Evolutionary conservation across 805 yeast species (phyloP), one percentile per base, ranked within the genome.

Genomic region (Monosporozyma siamensis): DNA sequence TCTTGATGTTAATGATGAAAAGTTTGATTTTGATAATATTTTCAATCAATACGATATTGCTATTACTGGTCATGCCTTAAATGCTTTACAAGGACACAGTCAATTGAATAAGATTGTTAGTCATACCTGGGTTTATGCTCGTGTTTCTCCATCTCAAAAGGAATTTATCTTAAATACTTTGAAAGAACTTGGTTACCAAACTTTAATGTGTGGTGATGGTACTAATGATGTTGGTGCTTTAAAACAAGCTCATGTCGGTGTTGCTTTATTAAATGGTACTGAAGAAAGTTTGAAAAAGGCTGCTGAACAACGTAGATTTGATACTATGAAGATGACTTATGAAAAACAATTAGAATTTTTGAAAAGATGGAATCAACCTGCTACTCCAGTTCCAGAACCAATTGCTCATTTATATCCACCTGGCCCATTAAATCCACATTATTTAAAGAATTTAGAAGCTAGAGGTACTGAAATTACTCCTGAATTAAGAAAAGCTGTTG

Each of bases 211-310:
- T 67, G 98, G 98, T 72, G 98, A 92, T 67, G 98, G 98, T 67
- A 92, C 98, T n/a, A 92, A 92, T 61, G 98, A 92, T 71, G 98
- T 92, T 40, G 98, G 98, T 65, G 98, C 98, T 42, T 76, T 92
- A 67, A 92, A 92, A 65, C 97, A 92, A 69, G 97, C 98, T 2
- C 95, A 92, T 59, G 82, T 92, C 58, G 98, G 98, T 71, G 85
- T 92, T 61, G 98, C 98, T n/a, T 70, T 92, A 53, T 74, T 92
- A 62, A 92, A 92, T 58, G 98, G 97, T 67, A 89, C 98, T 44
- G 95, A 85, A 59, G 96, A 86, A 42, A 83, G 95, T 38, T 71
- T 92, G 78, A 83, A 83, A 66, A 86, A 88, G 66, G 76, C 89
- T 45, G 86, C 82, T 42, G 97, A 90, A 50, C 76, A 78, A 63